Base-by-base conservation (phyloP, 2,329 filamentous ascomycete species). In the Cladosporium sp. region DNA sequence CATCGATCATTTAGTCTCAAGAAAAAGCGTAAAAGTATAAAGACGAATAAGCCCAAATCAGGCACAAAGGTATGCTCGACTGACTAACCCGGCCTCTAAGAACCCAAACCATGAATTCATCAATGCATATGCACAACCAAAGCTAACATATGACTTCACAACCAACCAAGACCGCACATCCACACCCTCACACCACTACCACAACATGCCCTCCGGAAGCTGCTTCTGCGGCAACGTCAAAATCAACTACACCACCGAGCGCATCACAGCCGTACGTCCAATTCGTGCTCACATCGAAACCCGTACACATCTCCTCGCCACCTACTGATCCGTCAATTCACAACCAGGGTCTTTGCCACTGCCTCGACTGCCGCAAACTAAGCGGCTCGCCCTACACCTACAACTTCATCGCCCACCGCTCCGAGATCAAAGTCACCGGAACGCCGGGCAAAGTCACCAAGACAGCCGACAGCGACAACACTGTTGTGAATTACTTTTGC, bases 401-500 rank as follows among this genome's bases (percentile, higher is more conserved):
- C 60, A 56, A 56, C 13, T 63, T 63, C 49, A 39, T 63, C 23
- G 25, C 25, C 21, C 26, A 63, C 14, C 25, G 60, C 10, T 32
- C 49, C n/a, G 49, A 63, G 8, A n/a, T 63, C 23, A 18, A 63
- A 32, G 28, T 63, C 16, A 46, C 23, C 10, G 60, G 60, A 16
- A 18, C 32, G 18, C 49, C 60, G 4, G 34, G 46, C 30, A 32
- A 21, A 23, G n/a, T 63, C 11, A 34, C 11, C 49, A 63, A 46
- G 6, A 30, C 30, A 0, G 60, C 49, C 0, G 60, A 56, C 16
- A 63, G 60, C 49, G 34, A 25, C 0, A 56, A 56, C 18, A 28
- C 18, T 13, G 48, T 63, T 10, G n/a, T 51, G 23, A 63, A 63
- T 25, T 63, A 56, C 49, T 63, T 63, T 18, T 63, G 60, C 25